Percentiles rank a stretch among this genome's conserved stretches.
phyloP scores from a whole-genome alignment of 371 early-diverging fungal species.

The Nematocida sp. region DNA sequence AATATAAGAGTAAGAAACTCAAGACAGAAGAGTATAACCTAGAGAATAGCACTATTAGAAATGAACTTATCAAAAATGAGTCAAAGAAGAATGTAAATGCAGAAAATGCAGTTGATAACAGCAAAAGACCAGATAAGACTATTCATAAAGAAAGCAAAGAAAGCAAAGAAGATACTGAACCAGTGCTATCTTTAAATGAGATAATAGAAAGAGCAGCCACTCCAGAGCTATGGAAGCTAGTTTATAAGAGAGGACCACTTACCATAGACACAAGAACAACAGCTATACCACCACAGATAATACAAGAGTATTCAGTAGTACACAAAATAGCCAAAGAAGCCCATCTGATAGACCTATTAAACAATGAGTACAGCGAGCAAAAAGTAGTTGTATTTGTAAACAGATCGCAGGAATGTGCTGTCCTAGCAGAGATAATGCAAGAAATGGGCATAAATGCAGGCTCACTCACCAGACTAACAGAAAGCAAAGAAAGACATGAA shows the following conservation, averaged over 20 bases:
- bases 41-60: too few species aligned
- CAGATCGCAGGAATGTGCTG: constrained; percentile 35
- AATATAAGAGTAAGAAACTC: too few species aligned
- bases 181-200: neutral
- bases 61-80: too few species aligned
- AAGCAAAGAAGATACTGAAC: neutral
- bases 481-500: constrained; percentile 1
- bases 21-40: too few species aligned
- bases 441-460: constrained; percentile 49
- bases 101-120: neutral
- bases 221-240: constrained; percentile 28
- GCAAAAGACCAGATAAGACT: neutral
- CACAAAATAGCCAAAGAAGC: constrained; percentile 43
- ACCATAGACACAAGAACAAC: constrained; percentile 4
- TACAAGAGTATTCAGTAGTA: constrained; percentile 34
- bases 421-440: constrained; percentile 29
- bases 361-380: constrained; percentile 19
- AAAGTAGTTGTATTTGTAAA: constrained; percentile 47
- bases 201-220: neutral
- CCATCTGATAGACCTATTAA: constrained; percentile 15
- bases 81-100: neutral
- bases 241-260: neutral
- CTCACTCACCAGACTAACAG: constrained; percentile 23
- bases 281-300: constrained; percentile 16
- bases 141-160: neutral